Evolutionary conservation across 495 filamentous ascomycete genomes (phyloP), one percentile per base, ranked within the genome.

Genomic region (Penicillium flavigenum): DNA sequence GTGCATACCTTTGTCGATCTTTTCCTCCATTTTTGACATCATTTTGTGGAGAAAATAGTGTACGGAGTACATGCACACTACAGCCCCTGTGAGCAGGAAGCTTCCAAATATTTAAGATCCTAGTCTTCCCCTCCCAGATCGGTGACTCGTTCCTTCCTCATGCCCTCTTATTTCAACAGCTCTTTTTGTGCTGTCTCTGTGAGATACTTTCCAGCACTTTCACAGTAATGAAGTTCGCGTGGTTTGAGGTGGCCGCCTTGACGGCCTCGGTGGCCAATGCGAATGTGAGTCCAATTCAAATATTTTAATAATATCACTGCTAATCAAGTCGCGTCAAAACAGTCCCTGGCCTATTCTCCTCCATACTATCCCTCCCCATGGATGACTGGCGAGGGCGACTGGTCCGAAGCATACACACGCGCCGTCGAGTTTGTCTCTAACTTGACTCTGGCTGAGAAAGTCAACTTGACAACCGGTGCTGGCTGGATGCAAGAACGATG

Each of bases 341-440:
- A 76, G 72, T 62, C 70, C 19, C 49, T 76, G 32, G 71, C 75
- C 4, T 73, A 68, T 51, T 78, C 75, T 17, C 84, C 85, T 48
- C 91, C 91, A 6, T 83, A 77, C 63, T 96, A 96, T 67, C 92
- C 92, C 9, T 90, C 89, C 10, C 90, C 92, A 74, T 93, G 92
- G 88, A 79, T 83, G 60, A 79, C 80, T 48, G 81, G 85, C 29
- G 80, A 85, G 7, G 84, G 81, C 44, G 87, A 85, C 34, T 96
- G 92, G 92, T 79, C 82, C 39, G 85, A 87, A 5, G 90, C 91
- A 11, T 92, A 96, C 66, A 72, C 68, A 34, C 87, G 90, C 62
- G 92, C 92, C 5, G 83, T 82, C 58, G 81, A 76, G 0, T 93
- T 96, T 58, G 92, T 96, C 38, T 87, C 85, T 7, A 83, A 90